These are phyloP conservation scores for Trichocomaceae sp. DNA, from an alignment of 2,329 filamentous ascomycete genomes.

Conservation along the genomic window DNA sequence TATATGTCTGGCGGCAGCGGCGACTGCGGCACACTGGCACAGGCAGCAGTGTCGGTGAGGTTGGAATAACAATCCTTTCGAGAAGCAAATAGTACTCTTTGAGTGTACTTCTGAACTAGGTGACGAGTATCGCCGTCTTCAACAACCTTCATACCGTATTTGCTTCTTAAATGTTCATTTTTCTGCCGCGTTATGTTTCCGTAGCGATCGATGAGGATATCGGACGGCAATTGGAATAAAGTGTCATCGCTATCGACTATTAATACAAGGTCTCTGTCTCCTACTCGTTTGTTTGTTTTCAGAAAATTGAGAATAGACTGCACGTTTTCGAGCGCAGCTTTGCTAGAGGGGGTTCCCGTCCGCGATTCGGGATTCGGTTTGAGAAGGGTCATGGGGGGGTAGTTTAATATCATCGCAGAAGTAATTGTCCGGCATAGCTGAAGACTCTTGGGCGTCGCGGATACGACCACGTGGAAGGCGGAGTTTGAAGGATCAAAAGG, in stretches of 20 bases:
- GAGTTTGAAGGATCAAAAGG: constrained; percentile 30
- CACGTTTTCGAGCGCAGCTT: constrained; percentile 42
- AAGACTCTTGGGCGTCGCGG: constrained; percentile 41
- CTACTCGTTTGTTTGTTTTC: constrained; percentile 41
- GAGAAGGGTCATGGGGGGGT: constrained; percentile 52
- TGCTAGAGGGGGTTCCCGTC: constrained; percentile 27
- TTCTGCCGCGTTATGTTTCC: constrained; percentile 48
- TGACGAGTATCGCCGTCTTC: constrained; percentile 15
- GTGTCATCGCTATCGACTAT: constrained; percentile 59
- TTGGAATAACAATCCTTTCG: constrained; percentile 48
- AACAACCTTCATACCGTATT: constrained; percentile 40
- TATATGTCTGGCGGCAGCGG: constrained; percentile 46
- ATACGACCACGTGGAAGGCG: constrained; percentile 52
- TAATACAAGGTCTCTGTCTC: constrained; percentile 56
- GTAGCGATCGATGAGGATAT: constrained; percentile 58
- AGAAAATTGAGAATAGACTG: constrained; percentile 45
- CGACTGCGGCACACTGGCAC: constrained; percentile 48
- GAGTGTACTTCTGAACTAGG: constrained; percentile 40
- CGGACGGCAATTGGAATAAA: constrained; percentile 59
- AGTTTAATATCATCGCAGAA: constrained; percentile 53
- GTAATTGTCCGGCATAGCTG: constrained; percentile 53
- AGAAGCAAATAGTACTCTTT: constrained; percentile 52
- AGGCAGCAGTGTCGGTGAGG: constrained; percentile 41
- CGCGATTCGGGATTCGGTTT: constrained; percentile 32
- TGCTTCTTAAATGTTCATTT: constrained; percentile 46